phyloP scores from a whole-genome alignment of 2,329 filamentous ascomycete species.

The Boeremia lycopersici region DNA sequence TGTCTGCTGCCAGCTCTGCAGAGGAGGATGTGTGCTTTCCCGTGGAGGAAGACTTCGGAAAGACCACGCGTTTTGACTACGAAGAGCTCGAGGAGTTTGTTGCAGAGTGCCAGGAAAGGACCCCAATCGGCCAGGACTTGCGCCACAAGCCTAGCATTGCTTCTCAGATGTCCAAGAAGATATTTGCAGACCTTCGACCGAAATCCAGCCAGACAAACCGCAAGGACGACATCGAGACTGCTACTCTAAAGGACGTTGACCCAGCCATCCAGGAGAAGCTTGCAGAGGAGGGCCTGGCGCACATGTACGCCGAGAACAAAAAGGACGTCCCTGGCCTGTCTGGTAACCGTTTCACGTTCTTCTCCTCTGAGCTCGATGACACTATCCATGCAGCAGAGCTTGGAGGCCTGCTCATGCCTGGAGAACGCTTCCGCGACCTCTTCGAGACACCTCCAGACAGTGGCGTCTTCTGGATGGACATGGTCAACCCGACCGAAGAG shows the following conservation, averaged over 20 bases:
- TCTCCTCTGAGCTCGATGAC: constrained; percentile 91
- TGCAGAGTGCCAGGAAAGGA: constrained; percentile 59
- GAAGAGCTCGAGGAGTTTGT: constrained; percentile 95
- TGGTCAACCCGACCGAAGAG: constrained; percentile 86
- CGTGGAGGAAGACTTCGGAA: constrained; percentile 71
- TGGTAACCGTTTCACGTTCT: constrained; percentile 90
- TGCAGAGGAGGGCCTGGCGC: constrained; percentile 45
- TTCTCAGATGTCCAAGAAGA: constrained; percentile 55
- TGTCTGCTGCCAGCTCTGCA: constrained; percentile 71
- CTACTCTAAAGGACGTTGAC: constrained; percentile 37
- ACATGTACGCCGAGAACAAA: constrained; percentile 41
- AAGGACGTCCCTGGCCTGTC: constrained; percentile 51
- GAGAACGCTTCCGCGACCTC: constrained; percentile 85
- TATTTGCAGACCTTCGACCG: constrained; percentile 68
- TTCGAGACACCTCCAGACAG: constrained; percentile 74
- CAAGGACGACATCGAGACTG: constrained; percentile 45
- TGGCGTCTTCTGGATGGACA: constrained; percentile 98
- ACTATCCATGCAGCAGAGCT: constrained; percentile 91
- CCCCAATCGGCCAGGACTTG: constrained; percentile 52
- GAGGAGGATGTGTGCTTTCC: constrained; percentile 92
- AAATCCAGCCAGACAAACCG: constrained; percentile 42
- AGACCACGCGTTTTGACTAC: constrained; percentile 84
- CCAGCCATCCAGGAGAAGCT: constrained; percentile 53
- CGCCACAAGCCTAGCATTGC: constrained; percentile 43
- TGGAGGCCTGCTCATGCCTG: constrained; percentile 84